These are phyloP conservation scores for Beta vulgaris DNA, from an alignment of 148 eudicot genomes.

Conservation along the genomic window DNA sequence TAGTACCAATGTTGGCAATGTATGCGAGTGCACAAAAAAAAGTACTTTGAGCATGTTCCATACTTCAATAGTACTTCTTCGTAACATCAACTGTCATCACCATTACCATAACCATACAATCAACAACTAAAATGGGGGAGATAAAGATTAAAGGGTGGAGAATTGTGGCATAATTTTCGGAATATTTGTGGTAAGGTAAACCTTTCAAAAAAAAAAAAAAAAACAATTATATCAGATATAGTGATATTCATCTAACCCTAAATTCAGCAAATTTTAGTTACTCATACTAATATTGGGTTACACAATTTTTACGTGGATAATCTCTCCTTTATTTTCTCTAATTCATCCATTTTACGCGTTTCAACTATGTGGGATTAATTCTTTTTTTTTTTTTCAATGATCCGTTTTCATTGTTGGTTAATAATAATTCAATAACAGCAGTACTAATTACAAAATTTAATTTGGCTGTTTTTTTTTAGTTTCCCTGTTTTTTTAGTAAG, in stretches of 20 bases:
- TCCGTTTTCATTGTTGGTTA: background rate
- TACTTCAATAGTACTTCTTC: no score
- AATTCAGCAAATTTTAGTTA: background rate
- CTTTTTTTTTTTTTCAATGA: slow-evolving; percentile 17
- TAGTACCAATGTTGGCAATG: no score
- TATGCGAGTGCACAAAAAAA: no score
- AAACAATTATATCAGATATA: no score
- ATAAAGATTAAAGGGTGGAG: background rate
- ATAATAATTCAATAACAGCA: background rate
- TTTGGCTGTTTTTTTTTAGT: slow-evolving; percentile 9
- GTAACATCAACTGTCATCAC: background rate
- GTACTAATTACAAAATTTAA: background rate
- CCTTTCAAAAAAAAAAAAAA: background rate
- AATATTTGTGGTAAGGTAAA: background rate
- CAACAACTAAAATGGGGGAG: no score
- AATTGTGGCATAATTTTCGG: background rate
- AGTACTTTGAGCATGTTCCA: no score
- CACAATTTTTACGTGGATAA: background rate
- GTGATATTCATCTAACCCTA: no score
- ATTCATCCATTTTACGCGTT: slow-evolving; percentile 12
- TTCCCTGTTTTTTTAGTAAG: slow-evolving; percentile 7
- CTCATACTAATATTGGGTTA: background rate
- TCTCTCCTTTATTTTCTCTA: slow-evolving; percentile 17
- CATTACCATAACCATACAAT: no score
- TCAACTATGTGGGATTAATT: background rate